These are phyloP conservation scores for Scenedesmus sp. DNA, from an alignment of 163 green algal species.

Conservation along the genomic window DNA sequence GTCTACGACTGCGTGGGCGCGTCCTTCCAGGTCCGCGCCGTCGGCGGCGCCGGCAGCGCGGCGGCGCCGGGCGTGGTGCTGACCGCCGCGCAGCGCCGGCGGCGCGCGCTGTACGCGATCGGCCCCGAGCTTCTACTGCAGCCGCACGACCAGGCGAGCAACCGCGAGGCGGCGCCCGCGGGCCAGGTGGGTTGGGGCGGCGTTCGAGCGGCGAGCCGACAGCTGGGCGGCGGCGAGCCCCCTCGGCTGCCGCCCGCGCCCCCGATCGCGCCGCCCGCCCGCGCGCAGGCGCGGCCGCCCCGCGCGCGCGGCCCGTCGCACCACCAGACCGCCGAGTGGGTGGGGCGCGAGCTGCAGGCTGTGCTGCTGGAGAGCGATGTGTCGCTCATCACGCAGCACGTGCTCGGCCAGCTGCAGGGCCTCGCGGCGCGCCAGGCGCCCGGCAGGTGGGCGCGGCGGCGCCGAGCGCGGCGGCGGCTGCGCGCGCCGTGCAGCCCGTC, in stretches of 20 bases:
- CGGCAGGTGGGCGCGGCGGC: background rate
- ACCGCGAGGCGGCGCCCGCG: too few relatives aligned
- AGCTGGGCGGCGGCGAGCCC: too few relatives aligned
- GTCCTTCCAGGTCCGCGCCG: background rate
- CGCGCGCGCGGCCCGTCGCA: background rate
- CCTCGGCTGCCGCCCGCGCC: too few relatives aligned
- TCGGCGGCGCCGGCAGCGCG: background rate
- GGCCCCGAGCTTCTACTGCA: too few relatives aligned
- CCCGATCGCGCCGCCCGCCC: too few relatives aligned
- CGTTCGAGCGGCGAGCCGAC: too few relatives aligned
- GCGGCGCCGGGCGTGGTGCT: background rate
- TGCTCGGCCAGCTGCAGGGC: constrained; percentile 14
- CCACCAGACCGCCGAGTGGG: background rate
- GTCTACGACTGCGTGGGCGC: background rate
- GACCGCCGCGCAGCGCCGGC: constrained; percentile 10
- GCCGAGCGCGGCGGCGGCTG: background rate
- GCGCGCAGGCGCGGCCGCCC: too few relatives aligned
- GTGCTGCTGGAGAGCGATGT: constrained; percentile 37
- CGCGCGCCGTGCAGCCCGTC: too few relatives aligned
- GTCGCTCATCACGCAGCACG: constrained; percentile 26
- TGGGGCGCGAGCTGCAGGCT: constrained; percentile 11
- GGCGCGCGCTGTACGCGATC: constrained; percentile 22
- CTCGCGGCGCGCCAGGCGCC: background rate
- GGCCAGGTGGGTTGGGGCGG: too few relatives aligned
- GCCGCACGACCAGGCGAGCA: too few relatives aligned